Conservation (phyloP, 768 basidiomycete species). For the Boletales sp. region DNA sequence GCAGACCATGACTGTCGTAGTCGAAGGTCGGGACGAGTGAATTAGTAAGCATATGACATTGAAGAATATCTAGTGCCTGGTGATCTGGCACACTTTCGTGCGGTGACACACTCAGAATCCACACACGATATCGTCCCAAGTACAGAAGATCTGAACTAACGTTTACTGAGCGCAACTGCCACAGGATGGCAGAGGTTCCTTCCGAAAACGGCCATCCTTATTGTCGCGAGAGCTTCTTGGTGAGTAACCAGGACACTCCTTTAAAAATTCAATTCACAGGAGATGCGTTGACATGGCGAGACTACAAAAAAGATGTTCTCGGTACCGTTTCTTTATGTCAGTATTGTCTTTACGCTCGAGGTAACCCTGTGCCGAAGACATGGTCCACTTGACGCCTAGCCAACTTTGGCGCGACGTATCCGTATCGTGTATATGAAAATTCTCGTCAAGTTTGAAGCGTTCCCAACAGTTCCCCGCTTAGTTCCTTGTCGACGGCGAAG, state of each 20-base stretch:
- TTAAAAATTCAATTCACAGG: slow-evolving; percentile 20
- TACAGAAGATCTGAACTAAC: no score
- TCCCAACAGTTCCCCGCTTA: slow-evolving; percentile 28
- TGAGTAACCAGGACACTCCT: slow-evolving; percentile 16
- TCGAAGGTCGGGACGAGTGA: not conserved
- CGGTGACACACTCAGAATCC: no score
- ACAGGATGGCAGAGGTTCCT: slow-evolving; percentile 3
- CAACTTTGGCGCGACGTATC: slow-evolving; percentile 24
- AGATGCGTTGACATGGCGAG: slow-evolving; percentile 33
- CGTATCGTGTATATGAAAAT: slow-evolving; percentile 23
- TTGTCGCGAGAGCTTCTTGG: slow-evolving; percentile 23
- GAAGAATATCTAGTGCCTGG: not conserved
- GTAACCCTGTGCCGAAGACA: slow-evolving; percentile 19
- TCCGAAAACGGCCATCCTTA: slow-evolving; percentile 25
- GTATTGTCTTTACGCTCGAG: slow-evolving; percentile 23
- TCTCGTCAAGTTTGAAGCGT: slow-evolving; percentile 25
- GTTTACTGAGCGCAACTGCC: not conserved
- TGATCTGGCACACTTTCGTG: no score
- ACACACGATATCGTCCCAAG: no score
- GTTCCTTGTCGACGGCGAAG: slow-evolving; percentile 27
- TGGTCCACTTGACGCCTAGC: slow-evolving; percentile 18
- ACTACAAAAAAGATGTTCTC: slow-evolving; percentile 29
- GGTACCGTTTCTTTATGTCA: slow-evolving; percentile 26
- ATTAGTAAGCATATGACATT: slow-evolving; percentile 17
- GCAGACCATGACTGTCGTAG: slow-evolving; percentile 64